These are phyloP conservation scores for Aschersonia sp. DNA, from an alignment of 2,329 filamentous ascomycete species.

Conservation along the genomic window DNA sequence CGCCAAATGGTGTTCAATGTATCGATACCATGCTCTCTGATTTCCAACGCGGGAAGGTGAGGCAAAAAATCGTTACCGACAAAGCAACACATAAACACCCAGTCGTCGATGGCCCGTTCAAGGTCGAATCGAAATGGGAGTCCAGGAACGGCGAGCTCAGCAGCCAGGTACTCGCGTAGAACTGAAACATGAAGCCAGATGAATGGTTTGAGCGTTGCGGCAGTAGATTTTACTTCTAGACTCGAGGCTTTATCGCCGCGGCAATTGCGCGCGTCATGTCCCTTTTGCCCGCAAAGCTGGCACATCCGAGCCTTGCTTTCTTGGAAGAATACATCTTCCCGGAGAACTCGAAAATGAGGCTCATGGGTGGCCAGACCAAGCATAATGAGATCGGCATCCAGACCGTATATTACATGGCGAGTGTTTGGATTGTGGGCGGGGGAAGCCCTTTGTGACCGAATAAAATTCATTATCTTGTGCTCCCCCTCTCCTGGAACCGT, in stretches of 20 bases:
- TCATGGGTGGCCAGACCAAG: slow-evolving; percentile 93
- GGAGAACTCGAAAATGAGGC: slow-evolving; percentile 86
- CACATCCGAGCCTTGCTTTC: slow-evolving; percentile 72
- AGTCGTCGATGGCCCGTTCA: slow-evolving; percentile 88
- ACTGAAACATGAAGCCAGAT: slow-evolving; percentile 96
- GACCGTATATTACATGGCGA: slow-evolving; percentile 90
- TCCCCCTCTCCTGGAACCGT: slow-evolving; percentile 96
- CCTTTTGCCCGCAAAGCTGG: slow-evolving; percentile 79
- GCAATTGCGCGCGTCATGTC: slow-evolving; percentile 80
- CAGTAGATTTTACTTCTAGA: slow-evolving; percentile 67
- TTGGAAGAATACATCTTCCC: slow-evolving; percentile 93
- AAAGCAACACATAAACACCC: slow-evolving; percentile 99
- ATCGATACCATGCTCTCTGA: slow-evolving; percentile 93
- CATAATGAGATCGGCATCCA: slow-evolving; percentile 99
- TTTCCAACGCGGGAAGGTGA: slow-evolving; percentile 92
- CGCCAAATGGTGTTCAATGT: slow-evolving; percentile 95
- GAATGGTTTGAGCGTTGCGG: slow-evolving; percentile 67
- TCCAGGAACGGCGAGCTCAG: slow-evolving; percentile 71
- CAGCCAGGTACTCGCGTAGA: slow-evolving; percentile 80
- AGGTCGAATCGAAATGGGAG: slow-evolving; percentile 84
- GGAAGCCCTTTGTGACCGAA: slow-evolving; percentile 81
- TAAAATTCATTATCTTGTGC: slow-evolving; percentile 98
- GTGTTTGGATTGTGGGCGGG: slow-evolving; percentile 93
- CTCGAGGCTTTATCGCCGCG: slow-evolving; percentile 66
- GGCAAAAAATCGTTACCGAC: slow-evolving; percentile 97